Base-by-base conservation (phyloP, 805 yeast species). In the Wickerhamomyces xylosicus region DNA sequence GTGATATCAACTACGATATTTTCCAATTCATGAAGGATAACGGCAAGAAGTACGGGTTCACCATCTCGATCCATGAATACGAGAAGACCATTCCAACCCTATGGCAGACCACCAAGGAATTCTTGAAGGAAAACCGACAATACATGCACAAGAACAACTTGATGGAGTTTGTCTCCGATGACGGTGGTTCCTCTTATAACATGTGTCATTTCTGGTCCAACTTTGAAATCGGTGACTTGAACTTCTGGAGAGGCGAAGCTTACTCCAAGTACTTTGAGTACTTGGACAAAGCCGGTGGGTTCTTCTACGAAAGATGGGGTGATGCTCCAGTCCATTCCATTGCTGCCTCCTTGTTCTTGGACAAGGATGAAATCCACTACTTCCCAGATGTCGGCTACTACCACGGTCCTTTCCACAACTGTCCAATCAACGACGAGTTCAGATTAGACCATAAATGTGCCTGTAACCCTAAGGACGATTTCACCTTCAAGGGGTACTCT, bases 241-340 rank as follows among this genome's bases (percentile, higher is more conserved):
- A 77, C 40, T 73, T 83, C 46, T 83, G 81, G 77, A 66, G 86
- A 46, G 64, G 74, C 1, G 59, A 66, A 29, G 69, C 73, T n/a
- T 83, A 81, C 57, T 61, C 67, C 28, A 64, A 67, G 4, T 82
- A 73, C 60, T 83, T 83, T 53, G 67, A 80, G 15, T 63, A 60
- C 55, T 64, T 84, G 39, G 95, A 84, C 56, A 48, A 62, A 41
- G 57, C 72, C 2, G 94, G 94, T 47, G 95, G 94, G 1, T 84
- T 84, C 60, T 84, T 74, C 59, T 82, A 83, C 56, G 92, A 85
- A 62, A 69, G 95, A 49, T 85, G 95, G 95, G 95, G 95, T 34
- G 95, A 85, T 60, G 95, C 95, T 2, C 95, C 95, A 11, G 74
- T 85, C 10, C 94, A 84, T 60, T 75, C 94, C 1, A 71, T 85